Base-by-base conservation (phyloP, 192 early-diverging fungal species). In the Linnemannia schmuckeri region DNA sequence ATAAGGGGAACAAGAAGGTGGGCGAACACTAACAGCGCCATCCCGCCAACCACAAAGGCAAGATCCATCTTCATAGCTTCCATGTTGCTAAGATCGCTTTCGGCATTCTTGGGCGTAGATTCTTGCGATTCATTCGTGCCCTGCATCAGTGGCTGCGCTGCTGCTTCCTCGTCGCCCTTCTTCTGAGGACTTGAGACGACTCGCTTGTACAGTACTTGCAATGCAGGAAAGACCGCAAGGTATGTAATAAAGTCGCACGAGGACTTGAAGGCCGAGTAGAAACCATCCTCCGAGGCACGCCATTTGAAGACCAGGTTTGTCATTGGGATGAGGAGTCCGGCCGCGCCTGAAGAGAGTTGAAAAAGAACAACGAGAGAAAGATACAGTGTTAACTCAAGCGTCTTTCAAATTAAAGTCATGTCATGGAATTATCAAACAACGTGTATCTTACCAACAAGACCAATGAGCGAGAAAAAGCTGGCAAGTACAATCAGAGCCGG, bases 271-370 rank as follows among this genome's bases (percentile, higher is more conserved):
- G 80, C 71, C n/a, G 17, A 22, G 52, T 52, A 82, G 47, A 76
- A 37, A 22, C 74, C 69, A 17, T 82, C 74, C n/a, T 82, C 74
- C 3, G 42, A 57, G 1, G 63, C 44, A 7, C 15, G 35, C 80
- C 80, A 76, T 6, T 61, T 20, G 30, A 82, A 82, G 2, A 82
- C 33, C 24, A 76, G 68, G 41, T 72, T 82, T 6, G 74, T 82
- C 73, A 82, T 42, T 0, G 74, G 66, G 27, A 72, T 61, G 35
- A 80, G 47, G 27, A 72, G 33, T 8, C n/a, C 6, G 3, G 20
- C 6, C 1, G n/a, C n/a, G 9, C 79, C 79, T 80, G n/a, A 79
- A 42, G 27, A 44, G 47, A 33, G 30, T 15, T 24, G 24, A 61
- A 61, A 40, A 54, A 37, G 37, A 22, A 13, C 10, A 46, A 13